Evolutionary conservation across 257 asterid species (phyloP).

Genomic region (Nicotiana benthamiana): DNA sequence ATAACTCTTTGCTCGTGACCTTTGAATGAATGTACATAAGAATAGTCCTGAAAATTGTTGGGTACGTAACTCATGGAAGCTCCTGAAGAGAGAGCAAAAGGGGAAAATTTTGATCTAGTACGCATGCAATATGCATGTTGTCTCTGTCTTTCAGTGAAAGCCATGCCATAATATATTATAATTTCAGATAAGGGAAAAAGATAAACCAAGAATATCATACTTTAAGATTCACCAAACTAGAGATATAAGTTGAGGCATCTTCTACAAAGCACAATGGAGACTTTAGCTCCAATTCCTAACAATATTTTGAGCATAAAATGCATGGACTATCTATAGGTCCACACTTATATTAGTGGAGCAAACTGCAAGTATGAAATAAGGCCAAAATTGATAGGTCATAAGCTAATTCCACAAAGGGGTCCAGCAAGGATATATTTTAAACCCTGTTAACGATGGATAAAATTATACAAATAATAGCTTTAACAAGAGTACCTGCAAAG

Average conservation of each 20-base stretch:
- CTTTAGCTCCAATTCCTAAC: background rate
- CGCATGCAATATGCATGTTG: background rate
- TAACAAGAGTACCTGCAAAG: slow-evolving; percentile 55
- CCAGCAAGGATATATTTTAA: background rate
- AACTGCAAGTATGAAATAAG: background rate
- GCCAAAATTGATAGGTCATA: background rate
- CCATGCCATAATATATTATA: background rate
- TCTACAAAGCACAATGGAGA: too few relatives aligned
- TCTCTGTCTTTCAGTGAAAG: background rate
- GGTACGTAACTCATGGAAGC: slow-evolving; percentile 12
- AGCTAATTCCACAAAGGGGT: slow-evolving; percentile 1
- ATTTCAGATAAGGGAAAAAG: background rate
- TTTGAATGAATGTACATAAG: slow-evolving; percentile 65
- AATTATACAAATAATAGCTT: background rate
- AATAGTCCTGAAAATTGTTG: slow-evolving; percentile 47
- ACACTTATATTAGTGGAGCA: background rate
- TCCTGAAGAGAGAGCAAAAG: background rate
- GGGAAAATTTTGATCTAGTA: background rate
- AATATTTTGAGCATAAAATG: background rate
- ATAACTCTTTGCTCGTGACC: slow-evolving; percentile 80
- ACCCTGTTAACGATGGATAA: background rate
- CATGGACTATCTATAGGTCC: background rate
- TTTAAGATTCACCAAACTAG: background rate
- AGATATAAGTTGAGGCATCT: background rate
- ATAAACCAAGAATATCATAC: background rate